These are phyloP conservation scores for Cystofilobasidium bisporidii DNA, from an alignment of 768 basidiomycete species.

Conservation along the genomic window DNA sequence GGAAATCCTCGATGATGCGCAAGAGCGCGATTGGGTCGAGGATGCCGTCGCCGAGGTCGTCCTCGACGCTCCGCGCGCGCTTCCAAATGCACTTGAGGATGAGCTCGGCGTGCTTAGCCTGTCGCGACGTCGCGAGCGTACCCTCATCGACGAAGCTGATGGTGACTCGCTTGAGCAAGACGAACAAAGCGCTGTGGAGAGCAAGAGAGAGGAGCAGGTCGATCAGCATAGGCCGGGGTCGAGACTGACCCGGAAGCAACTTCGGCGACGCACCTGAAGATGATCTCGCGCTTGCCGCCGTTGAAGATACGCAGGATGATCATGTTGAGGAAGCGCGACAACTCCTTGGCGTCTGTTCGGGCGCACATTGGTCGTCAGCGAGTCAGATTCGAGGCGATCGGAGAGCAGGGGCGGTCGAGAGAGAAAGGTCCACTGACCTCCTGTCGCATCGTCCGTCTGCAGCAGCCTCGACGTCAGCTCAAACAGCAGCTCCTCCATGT, in stretches of 20 bases:
- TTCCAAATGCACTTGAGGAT: constrained; percentile 98
- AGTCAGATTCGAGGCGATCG: neutral
- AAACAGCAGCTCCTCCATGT: constrained; percentile 75
- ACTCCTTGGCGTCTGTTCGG: constrained; percentile 68
- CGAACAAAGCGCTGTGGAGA: constrained; percentile 58
- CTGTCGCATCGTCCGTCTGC: constrained; percentile 66
- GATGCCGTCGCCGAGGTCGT: constrained; percentile 67
- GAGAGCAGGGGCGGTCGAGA: neutral
- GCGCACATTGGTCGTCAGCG: neutral
- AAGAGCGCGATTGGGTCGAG: constrained; percentile 83
- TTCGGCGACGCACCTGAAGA: constrained; percentile 67
- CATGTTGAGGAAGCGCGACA: constrained; percentile 97
- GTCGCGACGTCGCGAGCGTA: constrained; percentile 63
- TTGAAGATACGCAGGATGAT: constrained; percentile 88
- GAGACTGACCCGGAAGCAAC: too few relatives aligned
- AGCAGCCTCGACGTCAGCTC: constrained; percentile 83
- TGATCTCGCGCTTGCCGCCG: constrained; percentile 76
- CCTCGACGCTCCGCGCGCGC: constrained; percentile 83
- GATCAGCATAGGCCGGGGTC: too few relatives aligned
- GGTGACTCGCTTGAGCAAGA: constrained; percentile 65
- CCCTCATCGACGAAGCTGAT: constrained; percentile 37
- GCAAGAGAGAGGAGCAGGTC: constrained; percentile 16
- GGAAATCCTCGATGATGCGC: constrained; percentile 83
- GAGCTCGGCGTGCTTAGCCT: constrained; percentile 80
- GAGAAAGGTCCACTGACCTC: constrained; percentile 42